Conservation (phyloP, 2,329 filamentous ascomycete genomes). For the Mollisiaceae sp. region DNA sequence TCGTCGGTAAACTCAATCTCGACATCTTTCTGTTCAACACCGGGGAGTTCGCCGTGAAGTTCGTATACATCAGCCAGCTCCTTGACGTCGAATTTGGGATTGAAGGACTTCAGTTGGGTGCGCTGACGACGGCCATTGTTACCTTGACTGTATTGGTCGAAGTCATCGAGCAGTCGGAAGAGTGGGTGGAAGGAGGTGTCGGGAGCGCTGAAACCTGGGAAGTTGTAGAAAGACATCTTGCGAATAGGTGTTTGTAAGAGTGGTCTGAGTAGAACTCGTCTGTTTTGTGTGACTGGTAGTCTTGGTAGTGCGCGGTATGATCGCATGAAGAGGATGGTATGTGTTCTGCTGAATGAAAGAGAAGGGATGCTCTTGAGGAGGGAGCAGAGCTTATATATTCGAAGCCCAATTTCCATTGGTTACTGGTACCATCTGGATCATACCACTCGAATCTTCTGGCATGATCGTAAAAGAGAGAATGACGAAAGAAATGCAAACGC, state of each 20-base stretch:
- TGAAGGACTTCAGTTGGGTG: slow-evolving; percentile 57
- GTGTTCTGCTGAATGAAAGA: slow-evolving; percentile 21
- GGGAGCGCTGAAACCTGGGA: slow-evolving; percentile 52
- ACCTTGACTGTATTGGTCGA: slow-evolving; percentile 55
- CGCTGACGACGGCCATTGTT: slow-evolving; percentile 22
- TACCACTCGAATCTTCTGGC: slow-evolving; percentile 24
- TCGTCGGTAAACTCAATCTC: slow-evolving; percentile 79
- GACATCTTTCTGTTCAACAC: slow-evolving; percentile 75
- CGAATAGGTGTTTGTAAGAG: slow-evolving; percentile 31
- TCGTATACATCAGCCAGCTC: slow-evolving; percentile 73
- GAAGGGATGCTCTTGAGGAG: background rate
- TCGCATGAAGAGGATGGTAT: slow-evolving; percentile 33
- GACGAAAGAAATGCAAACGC: background rate
- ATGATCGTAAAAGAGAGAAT: slow-evolving; percentile 22
- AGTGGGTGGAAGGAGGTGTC: slow-evolving; percentile 61
- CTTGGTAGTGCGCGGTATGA: slow-evolving; percentile 31
- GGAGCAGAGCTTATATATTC: slow-evolving; percentile 31
- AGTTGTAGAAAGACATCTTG: slow-evolving; percentile 61
- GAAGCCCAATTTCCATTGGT: slow-evolving; percentile 15
- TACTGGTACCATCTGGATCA: slow-evolving; percentile 25
- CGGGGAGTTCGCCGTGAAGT: slow-evolving; percentile 80
- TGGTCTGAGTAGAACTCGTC: slow-evolving; percentile 36
- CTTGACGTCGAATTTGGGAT: slow-evolving; percentile 78
- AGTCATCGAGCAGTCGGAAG: slow-evolving; percentile 69
- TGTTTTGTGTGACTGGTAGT: slow-evolving; percentile 22